Percentiles rank a stretch among this genome's conserved stretches.
Conservation (phyloP, 139 green algal genomes). For the Astrephomene gubernaculifera region DNA sequence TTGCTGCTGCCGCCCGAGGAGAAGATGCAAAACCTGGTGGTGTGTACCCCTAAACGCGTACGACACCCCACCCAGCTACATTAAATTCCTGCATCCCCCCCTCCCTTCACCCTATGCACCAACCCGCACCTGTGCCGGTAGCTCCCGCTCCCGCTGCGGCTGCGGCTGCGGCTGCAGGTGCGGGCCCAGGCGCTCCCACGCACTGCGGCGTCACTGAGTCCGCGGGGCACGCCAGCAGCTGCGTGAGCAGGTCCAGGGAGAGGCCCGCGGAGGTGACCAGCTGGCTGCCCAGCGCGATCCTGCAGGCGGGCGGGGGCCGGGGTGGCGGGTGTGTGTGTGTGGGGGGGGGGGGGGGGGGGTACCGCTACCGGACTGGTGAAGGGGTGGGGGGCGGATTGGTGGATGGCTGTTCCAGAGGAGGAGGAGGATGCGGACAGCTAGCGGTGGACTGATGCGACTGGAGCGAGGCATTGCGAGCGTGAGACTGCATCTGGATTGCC, state of each 20-base stretch:
- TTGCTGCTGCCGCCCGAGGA: too few relatives aligned
- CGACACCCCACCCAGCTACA: too few relatives aligned
- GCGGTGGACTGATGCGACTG: background rate
- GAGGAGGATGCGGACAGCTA: background rate
- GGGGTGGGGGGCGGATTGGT: background rate
- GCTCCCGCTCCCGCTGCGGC: too few relatives aligned
- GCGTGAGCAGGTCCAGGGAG: background rate
- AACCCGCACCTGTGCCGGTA: too few relatives aligned
- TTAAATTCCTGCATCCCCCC: too few relatives aligned
- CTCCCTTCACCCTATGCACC: too few relatives aligned
- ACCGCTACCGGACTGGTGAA: background rate
- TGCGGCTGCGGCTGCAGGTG: background rate
- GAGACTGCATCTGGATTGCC: background rate
- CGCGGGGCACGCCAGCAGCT: constrained; percentile 23
- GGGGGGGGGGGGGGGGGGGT: background rate
- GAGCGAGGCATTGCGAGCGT: background rate
- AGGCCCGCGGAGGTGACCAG: constrained; percentile 18
- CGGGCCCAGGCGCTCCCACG: background rate
- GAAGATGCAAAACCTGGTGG: too few relatives aligned
- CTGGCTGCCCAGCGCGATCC: constrained; percentile 7
- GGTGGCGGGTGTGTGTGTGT: background rate
- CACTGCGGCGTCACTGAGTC: constrained; percentile 15
- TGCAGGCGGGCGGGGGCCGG: background rate
- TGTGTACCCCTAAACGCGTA: too few relatives aligned
- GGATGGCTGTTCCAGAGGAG: background rate